Conservation (phyloP, 129 eudicot species). For the Ambrosia trifida region DNA sequence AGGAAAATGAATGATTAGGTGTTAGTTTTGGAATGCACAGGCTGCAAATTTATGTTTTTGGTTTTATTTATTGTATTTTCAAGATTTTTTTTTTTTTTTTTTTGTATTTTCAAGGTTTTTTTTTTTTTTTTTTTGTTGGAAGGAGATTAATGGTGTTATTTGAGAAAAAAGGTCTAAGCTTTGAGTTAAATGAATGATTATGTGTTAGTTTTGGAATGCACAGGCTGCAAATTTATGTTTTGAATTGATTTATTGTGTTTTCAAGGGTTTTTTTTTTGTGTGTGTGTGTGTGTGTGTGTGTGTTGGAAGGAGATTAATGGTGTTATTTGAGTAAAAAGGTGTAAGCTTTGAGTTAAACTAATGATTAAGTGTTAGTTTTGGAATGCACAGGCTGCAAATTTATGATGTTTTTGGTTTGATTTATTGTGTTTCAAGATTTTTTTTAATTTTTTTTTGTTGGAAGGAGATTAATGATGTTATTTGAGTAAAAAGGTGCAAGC, state of each 20-base stretch:
- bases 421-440: not conserved
- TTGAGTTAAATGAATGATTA: conserved; percentile 8
- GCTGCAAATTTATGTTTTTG: not conserved
- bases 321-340: no score
- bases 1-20: not conserved
- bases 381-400: not conserved
- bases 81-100: not conserved
- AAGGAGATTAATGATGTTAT: no score
- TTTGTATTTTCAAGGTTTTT: no score
- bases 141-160: no score
- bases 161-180: not conserved
- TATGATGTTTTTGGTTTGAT: not conserved
- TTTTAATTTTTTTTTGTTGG: no score
- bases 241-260: no score
- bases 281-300: no score
- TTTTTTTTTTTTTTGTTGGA: no score
- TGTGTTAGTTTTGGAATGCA: not conserved
- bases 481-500: not conserved
- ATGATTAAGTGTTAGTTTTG: conserved; percentile 5
- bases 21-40: conserved; percentile 3
- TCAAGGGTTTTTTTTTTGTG: no score
- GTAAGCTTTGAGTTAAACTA: not conserved
- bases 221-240: not conserved
- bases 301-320: no score
- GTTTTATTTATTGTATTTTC: not conserved